phyloP scores from a whole-genome alignment of 495 filamentous ascomycete genomes.

The Entonaema liquescens region DNA sequence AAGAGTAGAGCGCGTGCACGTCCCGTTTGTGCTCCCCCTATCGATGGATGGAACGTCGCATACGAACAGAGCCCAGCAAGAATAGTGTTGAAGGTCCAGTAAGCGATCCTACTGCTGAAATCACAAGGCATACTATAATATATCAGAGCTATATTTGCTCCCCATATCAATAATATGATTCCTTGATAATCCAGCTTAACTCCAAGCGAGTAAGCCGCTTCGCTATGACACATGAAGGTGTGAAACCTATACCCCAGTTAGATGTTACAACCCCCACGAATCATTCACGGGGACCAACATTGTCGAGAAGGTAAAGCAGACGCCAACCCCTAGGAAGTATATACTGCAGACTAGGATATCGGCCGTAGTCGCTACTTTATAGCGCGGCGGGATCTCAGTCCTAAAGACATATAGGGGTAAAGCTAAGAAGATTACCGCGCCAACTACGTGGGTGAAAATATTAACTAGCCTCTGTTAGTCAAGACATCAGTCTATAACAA shows the following conservation, averaged over 20 bases:
- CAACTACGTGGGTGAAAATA: constrained; percentile 36
- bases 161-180: constrained; percentile 64
- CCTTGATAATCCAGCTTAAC: constrained; percentile 62
- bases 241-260: constrained; percentile 50
- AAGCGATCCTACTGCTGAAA: background rate
- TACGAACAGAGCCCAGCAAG: background rate
- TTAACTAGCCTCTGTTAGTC: background rate
- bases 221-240: constrained; percentile 60
- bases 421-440: constrained; percentile 54
- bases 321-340: constrained; percentile 60
- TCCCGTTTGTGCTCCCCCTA: constrained; percentile 51
- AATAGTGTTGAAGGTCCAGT: background rate
- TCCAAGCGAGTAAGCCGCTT: constrained; percentile 47
- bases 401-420: constrained; percentile 53
- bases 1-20: constrained; percentile 52
- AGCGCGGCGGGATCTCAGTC: constrained; percentile 44
- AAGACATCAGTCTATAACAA: background rate
- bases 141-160: constrained; percentile 59
- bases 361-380: constrained; percentile 39
- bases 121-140: constrained; percentile 57
- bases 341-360: constrained; percentile 57
- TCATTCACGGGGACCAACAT: background rate
- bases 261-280: background rate
- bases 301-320: constrained; percentile 62
- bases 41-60: constrained; percentile 24